Evolutionary conservation across 345 rosid genomes (phyloP).

Genomic region (Euclidium syriacum): DNA sequence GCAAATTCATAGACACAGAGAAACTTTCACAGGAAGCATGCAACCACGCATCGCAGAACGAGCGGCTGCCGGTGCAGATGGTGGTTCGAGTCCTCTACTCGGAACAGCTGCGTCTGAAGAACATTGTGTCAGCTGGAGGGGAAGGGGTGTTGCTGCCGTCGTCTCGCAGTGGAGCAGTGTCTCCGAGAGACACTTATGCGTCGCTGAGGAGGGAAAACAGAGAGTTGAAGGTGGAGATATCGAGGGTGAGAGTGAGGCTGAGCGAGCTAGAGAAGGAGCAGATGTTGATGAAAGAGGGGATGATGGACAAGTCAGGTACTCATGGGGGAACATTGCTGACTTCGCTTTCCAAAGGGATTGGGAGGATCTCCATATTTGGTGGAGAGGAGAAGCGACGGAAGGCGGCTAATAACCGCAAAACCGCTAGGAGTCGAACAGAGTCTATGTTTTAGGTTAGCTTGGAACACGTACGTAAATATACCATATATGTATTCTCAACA

Average conservation of each 20-base stretch:
- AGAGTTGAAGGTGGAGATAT: conserved; percentile 77
- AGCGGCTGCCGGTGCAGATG: background rate
- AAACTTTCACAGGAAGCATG: conserved; percentile 3
- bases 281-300: conserved; percentile 66
- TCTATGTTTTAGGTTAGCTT: conserved; percentile 13
- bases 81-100: background rate
- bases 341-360: conserved; percentile 63
- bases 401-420: conserved; percentile 42
- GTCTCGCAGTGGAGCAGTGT: conserved; percentile 77
- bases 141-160: conserved; percentile 43
- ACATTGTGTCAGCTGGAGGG: conserved; percentile 47
- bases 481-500: background rate
- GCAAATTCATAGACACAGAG: conserved; percentile 58
- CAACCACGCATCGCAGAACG: conserved; percentile 1
- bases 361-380: conserved; percentile 50
- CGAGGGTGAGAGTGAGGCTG: conserved; percentile 85
- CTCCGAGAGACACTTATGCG: conserved; percentile 79
- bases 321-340: conserved; percentile 53
- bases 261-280: conserved; percentile 83
- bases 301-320: conserved; percentile 55
- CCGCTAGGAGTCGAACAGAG: conserved; percentile 36
- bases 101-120: conserved; percentile 42
- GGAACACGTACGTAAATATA: conserved; percentile 7
- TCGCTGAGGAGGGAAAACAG: conserved; percentile 83
- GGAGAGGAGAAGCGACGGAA: conserved; percentile 44